Percentiles rank a stretch among this genome's conserved stretches.
Conservation (phyloP, 495 filamentous ascomycete species). For the Aspergillus heteromorphus region DNA sequence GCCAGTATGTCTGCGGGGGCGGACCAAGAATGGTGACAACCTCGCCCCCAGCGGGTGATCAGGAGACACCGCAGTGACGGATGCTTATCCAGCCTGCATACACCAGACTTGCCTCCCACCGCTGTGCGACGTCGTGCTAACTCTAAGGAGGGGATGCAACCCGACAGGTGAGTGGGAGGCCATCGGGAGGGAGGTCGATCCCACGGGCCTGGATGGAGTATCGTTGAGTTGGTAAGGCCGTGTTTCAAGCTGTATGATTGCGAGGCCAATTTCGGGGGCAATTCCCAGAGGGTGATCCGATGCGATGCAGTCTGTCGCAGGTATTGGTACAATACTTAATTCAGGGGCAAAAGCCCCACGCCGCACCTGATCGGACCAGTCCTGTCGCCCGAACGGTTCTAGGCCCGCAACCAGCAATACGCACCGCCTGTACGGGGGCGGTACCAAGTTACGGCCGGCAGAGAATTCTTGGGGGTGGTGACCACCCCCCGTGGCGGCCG, state of each 20-base stretch:
- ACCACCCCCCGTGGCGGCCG: too few species aligned
- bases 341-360: conserved; percentile 1
- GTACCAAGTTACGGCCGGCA: background rate
- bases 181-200: background rate
- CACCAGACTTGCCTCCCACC: background rate
- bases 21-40: background rate
- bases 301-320: too few species aligned
- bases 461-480: background rate
- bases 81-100: background rate
- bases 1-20: background rate
- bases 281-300: too few species aligned
- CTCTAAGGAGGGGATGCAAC: conserved; percentile 1
- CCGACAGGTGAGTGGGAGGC: background rate
- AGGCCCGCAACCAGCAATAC: background rate
- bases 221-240: too few species aligned
- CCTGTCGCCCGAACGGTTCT: background rate
- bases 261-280: too few species aligned
- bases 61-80: background rate
- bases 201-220: too few species aligned
- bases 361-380: background rate
- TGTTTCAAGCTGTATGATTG: too few species aligned
- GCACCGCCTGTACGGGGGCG: background rate
- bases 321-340: background rate
- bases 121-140: background rate
- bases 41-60: background rate